Conservation (phyloP, 352 stramenopile genomes). For the Plasmopara muralis region DNA sequence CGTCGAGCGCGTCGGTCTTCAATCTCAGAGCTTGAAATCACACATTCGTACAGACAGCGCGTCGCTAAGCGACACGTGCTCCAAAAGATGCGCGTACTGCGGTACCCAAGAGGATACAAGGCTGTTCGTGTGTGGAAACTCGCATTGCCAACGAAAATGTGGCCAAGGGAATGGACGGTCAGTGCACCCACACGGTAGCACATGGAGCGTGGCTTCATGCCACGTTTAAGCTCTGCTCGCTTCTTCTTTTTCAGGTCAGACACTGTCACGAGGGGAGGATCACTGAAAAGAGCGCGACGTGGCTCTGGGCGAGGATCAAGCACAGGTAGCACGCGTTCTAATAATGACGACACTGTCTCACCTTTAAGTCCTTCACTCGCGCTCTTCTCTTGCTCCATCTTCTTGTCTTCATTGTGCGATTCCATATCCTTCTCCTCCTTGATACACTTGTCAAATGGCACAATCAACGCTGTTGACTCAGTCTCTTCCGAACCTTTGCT, state of each 20-base stretch:
- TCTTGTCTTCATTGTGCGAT: neutral
- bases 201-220: conserved; percentile 35
- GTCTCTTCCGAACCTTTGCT: conserved; percentile 3
- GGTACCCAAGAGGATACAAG: conserved; percentile 87
- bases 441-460: neutral
- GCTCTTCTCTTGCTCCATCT: conserved; percentile 6
- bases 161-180: conserved; percentile 73
- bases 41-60: conserved; percentile 88
- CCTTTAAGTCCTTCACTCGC: neutral
- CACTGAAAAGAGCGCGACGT: conserved; percentile 36
- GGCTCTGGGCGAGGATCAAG: conserved; percentile 42
- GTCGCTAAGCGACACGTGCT: conserved; percentile 45
- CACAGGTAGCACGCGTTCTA: conserved; percentile 32
- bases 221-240: conserved; percentile 29
- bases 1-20: conserved; percentile 36
- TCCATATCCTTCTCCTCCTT: conserved; percentile 4
- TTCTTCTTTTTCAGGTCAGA: conserved; percentile 67
- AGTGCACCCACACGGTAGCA: conserved; percentile 69
- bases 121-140: conserved; percentile 84
- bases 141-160: conserved; percentile 68
- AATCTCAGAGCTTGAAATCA: conserved; percentile 75
- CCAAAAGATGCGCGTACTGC: conserved; percentile 92
- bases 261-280: conserved; percentile 32
- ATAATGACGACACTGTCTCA: neutral
- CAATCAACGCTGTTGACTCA: conserved; percentile 2